phyloP scores from a whole-genome alignment of 495 filamentous ascomycete species.

The Neohortaea acidophila region DNA sequence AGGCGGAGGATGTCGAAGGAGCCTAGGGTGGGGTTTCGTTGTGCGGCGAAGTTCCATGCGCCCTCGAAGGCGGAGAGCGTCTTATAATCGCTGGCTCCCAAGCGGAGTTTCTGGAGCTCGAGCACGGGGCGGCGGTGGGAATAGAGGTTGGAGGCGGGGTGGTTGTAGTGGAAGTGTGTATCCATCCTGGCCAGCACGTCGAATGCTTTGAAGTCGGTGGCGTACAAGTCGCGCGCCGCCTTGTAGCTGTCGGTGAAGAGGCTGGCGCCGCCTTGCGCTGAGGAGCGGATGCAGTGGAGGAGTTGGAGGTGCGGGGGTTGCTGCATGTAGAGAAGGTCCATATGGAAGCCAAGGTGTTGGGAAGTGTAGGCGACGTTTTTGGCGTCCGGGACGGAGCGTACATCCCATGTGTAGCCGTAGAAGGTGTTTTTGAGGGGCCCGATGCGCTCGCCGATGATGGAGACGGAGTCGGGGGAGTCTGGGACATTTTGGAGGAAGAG shows the following conservation, averaged over 20 bases:
- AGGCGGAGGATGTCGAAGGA: slow-evolving; percentile 10
- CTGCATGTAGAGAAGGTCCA: slow-evolving; percentile 80
- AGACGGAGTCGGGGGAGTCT: slow-evolving; percentile 42
- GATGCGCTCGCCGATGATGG: slow-evolving; percentile 51
- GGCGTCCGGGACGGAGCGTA: slow-evolving; percentile 55
- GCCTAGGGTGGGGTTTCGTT: slow-evolving; percentile 1
- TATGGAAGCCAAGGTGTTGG: slow-evolving; percentile 65
- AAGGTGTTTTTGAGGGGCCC: slow-evolving; percentile 67
- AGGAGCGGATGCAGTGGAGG: slow-evolving; percentile 70
- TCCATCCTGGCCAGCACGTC: slow-evolving; percentile 24
- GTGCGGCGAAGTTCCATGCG: too few species aligned
- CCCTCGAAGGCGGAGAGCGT: slow-evolving; percentile 13
- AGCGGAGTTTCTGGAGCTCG: slow-evolving; percentile 24
- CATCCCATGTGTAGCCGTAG: slow-evolving; percentile 83
- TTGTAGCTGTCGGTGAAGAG: slow-evolving; percentile 59
- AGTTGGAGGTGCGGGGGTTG: slow-evolving; percentile 68
- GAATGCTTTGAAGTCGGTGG: slow-evolving; percentile 18
- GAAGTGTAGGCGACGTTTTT: slow-evolving; percentile 87
- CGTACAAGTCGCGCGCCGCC: slow-evolving; percentile 38
- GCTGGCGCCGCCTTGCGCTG: slow-evolving; percentile 60
- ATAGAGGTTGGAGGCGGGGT: slow-evolving; percentile 52
- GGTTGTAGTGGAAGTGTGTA: slow-evolving; percentile 18
- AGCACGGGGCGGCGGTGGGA: slow-evolving; percentile 43
- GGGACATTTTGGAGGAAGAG: slow-evolving; percentile 62
- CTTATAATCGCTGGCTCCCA: too few species aligned